Evolutionary conservation across 805 yeast species (phyloP).

Genomic region (Yamadazyma nakazawae): DNA sequence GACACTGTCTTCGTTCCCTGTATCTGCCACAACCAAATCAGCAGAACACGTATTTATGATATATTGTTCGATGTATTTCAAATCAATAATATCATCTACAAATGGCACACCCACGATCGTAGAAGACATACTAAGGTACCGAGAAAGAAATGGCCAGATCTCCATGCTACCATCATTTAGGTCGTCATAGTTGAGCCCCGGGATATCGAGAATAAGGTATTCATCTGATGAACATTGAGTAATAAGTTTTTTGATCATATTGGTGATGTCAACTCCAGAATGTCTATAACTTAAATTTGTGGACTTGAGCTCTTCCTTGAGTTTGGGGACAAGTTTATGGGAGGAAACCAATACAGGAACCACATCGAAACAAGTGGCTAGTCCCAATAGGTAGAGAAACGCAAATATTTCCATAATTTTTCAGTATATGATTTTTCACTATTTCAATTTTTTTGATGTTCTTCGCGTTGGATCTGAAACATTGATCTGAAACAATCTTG

Average conservation of each 20-base stretch:
- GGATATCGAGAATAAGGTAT: slow-evolving; percentile 36
- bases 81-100: slow-evolving; percentile 38
- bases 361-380: slow-evolving; percentile 12
- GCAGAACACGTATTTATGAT: slow-evolving; percentile 53
- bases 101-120: slow-evolving; percentile 60
- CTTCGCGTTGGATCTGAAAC: not conserved
- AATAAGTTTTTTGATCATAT: slow-evolving; percentile 32
- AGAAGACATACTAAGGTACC: slow-evolving; percentile 54
- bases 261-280: slow-evolving; percentile 24
- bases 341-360: slow-evolving; percentile 39
- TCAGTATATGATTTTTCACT: not conserved
- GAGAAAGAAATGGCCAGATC: slow-evolving; percentile 47
- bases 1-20: slow-evolving; percentile 24
- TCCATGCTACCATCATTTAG: slow-evolving; percentile 28
- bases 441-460: no score
- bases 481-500: not conserved
- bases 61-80: slow-evolving; percentile 39
- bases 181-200: slow-evolving; percentile 33
- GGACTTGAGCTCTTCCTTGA: slow-evolving; percentile 18
- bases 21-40: slow-evolving; percentile 42
- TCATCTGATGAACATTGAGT: slow-evolving; percentile 39
- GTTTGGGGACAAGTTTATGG: slow-evolving; percentile 34
- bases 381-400: not conserved
- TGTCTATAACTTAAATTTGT: slow-evolving; percentile 22
- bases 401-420: not conserved